Conservation (phyloP, 2,329 filamentous ascomycete species). For the Monosporascus ibericus region DNA sequence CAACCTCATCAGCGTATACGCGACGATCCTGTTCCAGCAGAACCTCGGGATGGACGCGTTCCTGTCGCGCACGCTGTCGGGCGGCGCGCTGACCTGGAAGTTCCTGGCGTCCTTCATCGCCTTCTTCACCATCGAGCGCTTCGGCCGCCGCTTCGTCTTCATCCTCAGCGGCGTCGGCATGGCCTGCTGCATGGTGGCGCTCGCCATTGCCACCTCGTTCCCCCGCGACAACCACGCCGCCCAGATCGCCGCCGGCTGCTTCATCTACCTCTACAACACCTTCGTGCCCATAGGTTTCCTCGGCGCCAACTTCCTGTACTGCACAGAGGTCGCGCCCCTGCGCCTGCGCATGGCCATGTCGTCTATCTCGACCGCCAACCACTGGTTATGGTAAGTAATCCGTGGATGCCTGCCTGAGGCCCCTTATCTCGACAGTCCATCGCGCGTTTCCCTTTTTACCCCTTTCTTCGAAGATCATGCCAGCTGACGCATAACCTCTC, state of each 20-base stretch:
- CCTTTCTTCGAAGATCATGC: too few species aligned
- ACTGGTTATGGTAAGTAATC: slow-evolving; percentile 39
- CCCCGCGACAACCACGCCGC: slow-evolving; percentile 37
- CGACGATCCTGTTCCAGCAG: slow-evolving; percentile 32
- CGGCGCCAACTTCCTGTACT: slow-evolving; percentile 55
- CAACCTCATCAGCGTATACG: slow-evolving; percentile 43
- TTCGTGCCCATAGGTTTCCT: slow-evolving; percentile 55
- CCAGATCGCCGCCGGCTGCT: slow-evolving; percentile 46
- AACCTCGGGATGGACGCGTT: slow-evolving; percentile 34
- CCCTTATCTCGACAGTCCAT: background rate
- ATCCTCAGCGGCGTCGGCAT: slow-evolving; percentile 47
- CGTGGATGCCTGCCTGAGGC: background rate
- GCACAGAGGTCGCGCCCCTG: slow-evolving; percentile 50
- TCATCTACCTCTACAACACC: slow-evolving; percentile 55
- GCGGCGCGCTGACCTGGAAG: slow-evolving; percentile 49
- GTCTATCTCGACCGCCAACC: slow-evolving; percentile 48
- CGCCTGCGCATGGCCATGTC: slow-evolving; percentile 48
- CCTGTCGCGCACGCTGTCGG: slow-evolving; percentile 35
- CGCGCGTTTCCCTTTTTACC: too few species aligned
- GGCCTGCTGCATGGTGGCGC: slow-evolving; percentile 46
- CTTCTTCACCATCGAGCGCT: slow-evolving; percentile 44
- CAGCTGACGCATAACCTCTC: background rate
- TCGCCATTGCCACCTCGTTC: slow-evolving; percentile 46
- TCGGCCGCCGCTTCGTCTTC: slow-evolving; percentile 44
- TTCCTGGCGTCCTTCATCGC: slow-evolving; percentile 37